Conservation (phyloP, 352 stramenopile genomes). For the Sclerospora graminicola region DNA sequence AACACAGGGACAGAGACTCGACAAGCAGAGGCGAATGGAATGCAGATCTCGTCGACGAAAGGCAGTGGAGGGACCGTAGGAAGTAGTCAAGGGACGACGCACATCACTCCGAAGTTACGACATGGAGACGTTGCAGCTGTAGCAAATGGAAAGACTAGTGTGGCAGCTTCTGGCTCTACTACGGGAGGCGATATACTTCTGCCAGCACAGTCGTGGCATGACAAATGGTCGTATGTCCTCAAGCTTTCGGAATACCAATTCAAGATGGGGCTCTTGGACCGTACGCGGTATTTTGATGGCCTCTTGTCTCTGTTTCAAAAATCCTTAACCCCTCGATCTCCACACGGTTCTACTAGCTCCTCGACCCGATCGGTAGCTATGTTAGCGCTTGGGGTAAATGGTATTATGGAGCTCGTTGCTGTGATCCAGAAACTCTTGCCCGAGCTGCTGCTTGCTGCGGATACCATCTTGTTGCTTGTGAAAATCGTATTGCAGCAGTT, state of each 20-base stretch:
- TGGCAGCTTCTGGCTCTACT: conserved; percentile 4
- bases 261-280: conserved; percentile 59
- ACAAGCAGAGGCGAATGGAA: conserved; percentile 12
- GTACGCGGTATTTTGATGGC: conserved; percentile 69
- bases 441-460: conserved; percentile 49
- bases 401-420: conserved; percentile 63
- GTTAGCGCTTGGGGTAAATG: conserved; percentile 53
- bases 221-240: conserved; percentile 78
- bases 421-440: conserved; percentile 63
- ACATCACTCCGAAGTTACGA: conserved; percentile 11
- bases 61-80: background rate
- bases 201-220: conserved; percentile 35
- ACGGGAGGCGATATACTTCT: conserved; percentile 4
- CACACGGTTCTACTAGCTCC: conserved; percentile 16
- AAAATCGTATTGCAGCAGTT: conserved; percentile 75
- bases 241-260: conserved; percentile 80
- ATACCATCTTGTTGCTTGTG: conserved; percentile 50
- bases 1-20: conserved; percentile 11
- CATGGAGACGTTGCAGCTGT: conserved; percentile 11
- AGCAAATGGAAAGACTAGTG: conserved; percentile 1
- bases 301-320: conserved; percentile 76
- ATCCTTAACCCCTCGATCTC: conserved; percentile 41
- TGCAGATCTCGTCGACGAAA: conserved; percentile 3
- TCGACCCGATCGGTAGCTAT: conserved; percentile 29
- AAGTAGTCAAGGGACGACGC: conserved; percentile 1